Conservation (phyloP, 1,284 basidiomycete species). For the Leccinum subrobustum region DNA sequence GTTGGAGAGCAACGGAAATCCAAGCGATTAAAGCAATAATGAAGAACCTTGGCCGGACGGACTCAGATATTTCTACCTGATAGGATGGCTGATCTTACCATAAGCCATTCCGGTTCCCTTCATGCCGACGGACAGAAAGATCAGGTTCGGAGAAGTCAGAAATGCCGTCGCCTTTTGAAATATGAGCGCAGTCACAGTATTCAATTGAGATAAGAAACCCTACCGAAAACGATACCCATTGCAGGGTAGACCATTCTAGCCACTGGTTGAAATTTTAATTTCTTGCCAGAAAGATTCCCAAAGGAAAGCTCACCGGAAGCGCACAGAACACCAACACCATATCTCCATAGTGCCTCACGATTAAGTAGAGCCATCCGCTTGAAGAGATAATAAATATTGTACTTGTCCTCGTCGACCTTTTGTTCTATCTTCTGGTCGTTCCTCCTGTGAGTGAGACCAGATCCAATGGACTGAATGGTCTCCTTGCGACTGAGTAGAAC, state of each 20-base stretch:
- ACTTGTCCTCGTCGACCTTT: conserved; percentile 42
- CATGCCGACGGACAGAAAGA: conserved; percentile 42
- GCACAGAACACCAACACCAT: conserved; percentile 53
- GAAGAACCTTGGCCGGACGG: conserved; percentile 60
- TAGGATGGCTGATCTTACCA: conserved; percentile 41
- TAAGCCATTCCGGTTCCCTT: conserved; percentile 68
- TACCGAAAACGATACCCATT: conserved; percentile 81
- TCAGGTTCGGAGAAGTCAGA: conserved; percentile 55
- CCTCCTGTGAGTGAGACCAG: conserved; percentile 62
- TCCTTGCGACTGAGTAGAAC: conserved; percentile 64
- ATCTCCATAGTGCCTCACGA: conserved; percentile 53
- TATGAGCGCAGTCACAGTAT: conserved; percentile 1
- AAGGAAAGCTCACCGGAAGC: conserved; percentile 46
- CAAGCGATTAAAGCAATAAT: conserved; percentile 76
- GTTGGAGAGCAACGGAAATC: conserved; percentile 60
- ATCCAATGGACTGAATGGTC: conserved; percentile 68
- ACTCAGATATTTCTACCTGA: conserved; percentile 4
- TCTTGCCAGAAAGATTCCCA: background rate
- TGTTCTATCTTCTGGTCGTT: conserved; percentile 38
- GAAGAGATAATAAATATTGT: conserved; percentile 62
- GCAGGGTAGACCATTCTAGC: conserved; percentile 85
- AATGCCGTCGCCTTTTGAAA: conserved; percentile 53
- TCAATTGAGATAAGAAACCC: conserved; percentile 4
- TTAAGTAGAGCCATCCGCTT: conserved; percentile 70
- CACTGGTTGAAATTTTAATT: conserved; percentile 28